Evolutionary conservation across 2,329 filamentous ascomycete species (phyloP).

Genomic region (Escovopsis sp.): DNA sequence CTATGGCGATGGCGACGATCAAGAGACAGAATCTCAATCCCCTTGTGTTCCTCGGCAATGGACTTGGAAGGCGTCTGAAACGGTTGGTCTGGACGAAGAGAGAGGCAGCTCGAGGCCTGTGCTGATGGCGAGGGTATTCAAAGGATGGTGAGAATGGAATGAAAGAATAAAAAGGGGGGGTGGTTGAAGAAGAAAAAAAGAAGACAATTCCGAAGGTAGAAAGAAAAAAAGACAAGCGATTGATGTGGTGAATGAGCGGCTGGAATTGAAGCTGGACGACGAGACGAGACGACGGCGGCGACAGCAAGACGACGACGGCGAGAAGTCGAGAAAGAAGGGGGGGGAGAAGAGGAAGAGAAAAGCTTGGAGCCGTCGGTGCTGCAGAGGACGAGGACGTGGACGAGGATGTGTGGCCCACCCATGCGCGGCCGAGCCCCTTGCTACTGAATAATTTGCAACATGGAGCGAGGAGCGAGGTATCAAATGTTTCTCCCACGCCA

Average conservation of each 20-base stretch:
- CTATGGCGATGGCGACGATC: background rate
- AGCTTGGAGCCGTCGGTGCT: constrained; percentile 1
- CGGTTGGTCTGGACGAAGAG: constrained; percentile 2
- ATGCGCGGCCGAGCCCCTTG: constrained; percentile 1
- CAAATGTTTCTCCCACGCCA: constrained; percentile 3
- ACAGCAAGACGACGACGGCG: constrained; percentile 7
- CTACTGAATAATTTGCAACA: background rate
- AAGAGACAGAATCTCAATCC: background rate
- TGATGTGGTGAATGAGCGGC: constrained; percentile 23
- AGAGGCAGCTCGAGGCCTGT: constrained; percentile 2
- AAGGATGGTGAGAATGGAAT: background rate
- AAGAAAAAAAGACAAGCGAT: constrained; percentile 10
- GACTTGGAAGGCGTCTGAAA: constrained; percentile 4
- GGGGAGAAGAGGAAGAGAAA: constrained; percentile 13
- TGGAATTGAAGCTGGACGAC: constrained; percentile 18
- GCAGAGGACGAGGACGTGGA: constrained; percentile 2
- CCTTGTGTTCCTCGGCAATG: constrained; percentile 11
- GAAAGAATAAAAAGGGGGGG: background rate
- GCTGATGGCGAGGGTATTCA: background rate
- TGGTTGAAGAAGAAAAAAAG: constrained; percentile 10
- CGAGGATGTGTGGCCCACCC: too few species aligned
- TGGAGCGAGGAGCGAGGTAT: too few species aligned
- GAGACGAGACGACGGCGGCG: constrained; percentile 6
- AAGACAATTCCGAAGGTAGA: constrained; percentile 10
- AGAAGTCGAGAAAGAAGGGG: constrained; percentile 13